Percentiles rank a stretch among this genome's conserved stretches.
These are phyloP conservation scores for Boletus reticuloceps DNA, from an alignment of 768 basidiomycete genomes.

Conservation along the genomic window DNA sequence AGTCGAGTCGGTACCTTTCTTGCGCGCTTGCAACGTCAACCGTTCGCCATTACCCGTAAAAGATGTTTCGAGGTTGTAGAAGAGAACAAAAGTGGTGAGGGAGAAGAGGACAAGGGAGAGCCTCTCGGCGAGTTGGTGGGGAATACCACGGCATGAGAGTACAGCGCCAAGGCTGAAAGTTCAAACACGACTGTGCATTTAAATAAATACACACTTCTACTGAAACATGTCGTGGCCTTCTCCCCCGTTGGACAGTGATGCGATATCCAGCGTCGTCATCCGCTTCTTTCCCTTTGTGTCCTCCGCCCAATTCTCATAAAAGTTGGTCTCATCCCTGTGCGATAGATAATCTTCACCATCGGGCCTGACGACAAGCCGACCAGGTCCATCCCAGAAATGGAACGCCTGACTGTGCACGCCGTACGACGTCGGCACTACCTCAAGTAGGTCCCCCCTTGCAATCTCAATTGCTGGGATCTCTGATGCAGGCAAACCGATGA, in stretches of 20 bases:
- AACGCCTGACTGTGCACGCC: slow-evolving; percentile 89
- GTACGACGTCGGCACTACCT: slow-evolving; percentile 85
- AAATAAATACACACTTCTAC: not conserved
- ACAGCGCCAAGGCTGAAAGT: not conserved
- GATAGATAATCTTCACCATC: slow-evolving; percentile 34
- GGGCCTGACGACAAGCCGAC: slow-evolving; percentile 44
- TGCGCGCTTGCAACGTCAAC: slow-evolving; percentile 16
- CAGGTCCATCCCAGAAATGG: slow-evolving; percentile 91
- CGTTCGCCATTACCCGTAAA: slow-evolving; percentile 44
- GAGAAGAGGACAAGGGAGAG: slow-evolving; percentile 66
- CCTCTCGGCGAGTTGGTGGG: slow-evolving; percentile 71
- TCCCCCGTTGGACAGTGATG: slow-evolving; percentile 17
- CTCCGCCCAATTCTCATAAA: slow-evolving; percentile 88
- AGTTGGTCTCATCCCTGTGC: slow-evolving; percentile 66
- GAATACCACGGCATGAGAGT: slow-evolving; percentile 55
- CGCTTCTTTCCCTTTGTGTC: slow-evolving; percentile 62
- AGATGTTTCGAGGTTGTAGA: slow-evolving; percentile 72
- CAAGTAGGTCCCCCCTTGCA: slow-evolving; percentile 93
- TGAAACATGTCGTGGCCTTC: slow-evolving; percentile 10
- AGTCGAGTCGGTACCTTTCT: not conserved
- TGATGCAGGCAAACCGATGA: slow-evolving; percentile 89
- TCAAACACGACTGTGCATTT: too few relatives aligned
- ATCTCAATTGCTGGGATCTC: slow-evolving; percentile 99
- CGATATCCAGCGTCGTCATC: slow-evolving; percentile 32
- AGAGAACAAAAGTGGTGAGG: slow-evolving; percentile 61